Conservation (phyloP, 805 yeast species). For the Ogataea paraovalis region DNA sequence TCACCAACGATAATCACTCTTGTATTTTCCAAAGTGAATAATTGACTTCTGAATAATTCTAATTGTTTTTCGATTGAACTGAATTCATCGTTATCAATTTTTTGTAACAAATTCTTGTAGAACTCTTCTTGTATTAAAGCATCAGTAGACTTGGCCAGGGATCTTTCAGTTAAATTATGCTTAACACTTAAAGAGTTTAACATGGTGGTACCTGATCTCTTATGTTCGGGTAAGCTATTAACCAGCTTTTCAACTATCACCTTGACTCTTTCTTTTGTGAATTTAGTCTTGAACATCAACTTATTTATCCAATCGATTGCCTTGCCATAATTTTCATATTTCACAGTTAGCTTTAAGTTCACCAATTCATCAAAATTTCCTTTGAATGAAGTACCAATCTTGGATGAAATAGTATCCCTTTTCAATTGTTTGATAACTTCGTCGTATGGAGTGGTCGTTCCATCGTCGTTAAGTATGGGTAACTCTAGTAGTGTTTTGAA, state of each 20-base stretch:
- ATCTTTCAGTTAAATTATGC: slow-evolving; percentile 49
- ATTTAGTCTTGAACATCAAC: slow-evolving; percentile 59
- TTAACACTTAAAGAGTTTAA: slow-evolving; percentile 52
- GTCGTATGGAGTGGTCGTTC: slow-evolving; percentile 59
- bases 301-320: slow-evolving; percentile 77
- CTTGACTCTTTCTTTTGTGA: slow-evolving; percentile 68
- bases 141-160: slow-evolving; percentile 66
- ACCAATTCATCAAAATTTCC: slow-evolving; percentile 65
- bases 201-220: slow-evolving; percentile 62
- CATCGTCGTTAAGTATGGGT: slow-evolving; percentile 65
- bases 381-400: slow-evolving; percentile 53
- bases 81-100: slow-evolving; percentile 54
- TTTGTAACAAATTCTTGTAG: slow-evolving; percentile 42
- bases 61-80: slow-evolving; percentile 44
- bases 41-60: slow-evolving; percentile 44
- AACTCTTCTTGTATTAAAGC: slow-evolving; percentile 58
- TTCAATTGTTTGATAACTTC: slow-evolving; percentile 71
- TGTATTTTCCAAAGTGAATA: slow-evolving; percentile 57
- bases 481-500: slow-evolving; percentile 65
- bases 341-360: slow-evolving; percentile 57
- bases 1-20: slow-evolving; percentile 74
- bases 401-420: slow-evolving; percentile 63
- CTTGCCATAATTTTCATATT: slow-evolving; percentile 53
- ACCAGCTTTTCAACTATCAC: slow-evolving; percentile 60
- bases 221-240: slow-evolving; percentile 56